phyloP scores from a whole-genome alignment of 305 asterid genomes.

The Fraxinus ornus region DNA sequence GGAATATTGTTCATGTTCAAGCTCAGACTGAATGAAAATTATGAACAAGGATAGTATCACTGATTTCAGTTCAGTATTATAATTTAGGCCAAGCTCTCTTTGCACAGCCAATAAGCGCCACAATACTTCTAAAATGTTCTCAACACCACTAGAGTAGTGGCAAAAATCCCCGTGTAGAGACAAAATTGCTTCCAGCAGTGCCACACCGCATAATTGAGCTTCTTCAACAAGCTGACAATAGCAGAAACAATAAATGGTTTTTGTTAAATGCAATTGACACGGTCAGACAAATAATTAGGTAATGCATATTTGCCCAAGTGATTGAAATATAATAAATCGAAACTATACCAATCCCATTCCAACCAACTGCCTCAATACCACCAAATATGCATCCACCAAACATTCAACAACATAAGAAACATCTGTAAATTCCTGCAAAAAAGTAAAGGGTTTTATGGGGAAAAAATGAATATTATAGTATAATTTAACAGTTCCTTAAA shows the following conservation, averaged over 20 bases:
- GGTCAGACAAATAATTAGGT: constrained; percentile 3
- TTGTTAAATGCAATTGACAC: constrained; percentile 7
- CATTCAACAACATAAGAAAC: constrained; percentile 52
- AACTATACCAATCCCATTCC: constrained; percentile 62
- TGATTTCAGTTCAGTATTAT: constrained; percentile 50
- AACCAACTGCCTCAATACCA: constrained; percentile 68
- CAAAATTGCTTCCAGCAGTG: constrained; percentile 61
- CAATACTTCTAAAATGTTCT: constrained; percentile 61
- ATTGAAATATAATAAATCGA: constrained; percentile 12
- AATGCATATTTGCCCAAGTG: constrained; percentile 15
- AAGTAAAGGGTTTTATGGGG: constrained; percentile 11
- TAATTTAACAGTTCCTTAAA: constrained; percentile 9
- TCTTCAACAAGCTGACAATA: constrained; percentile 58
- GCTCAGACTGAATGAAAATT: constrained; percentile 64
- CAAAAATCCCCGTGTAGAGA: constrained; percentile 51
- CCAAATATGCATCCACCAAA: constrained; percentile 68
- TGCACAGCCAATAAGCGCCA: constrained; percentile 65
- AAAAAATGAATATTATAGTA: constrained; percentile 3
- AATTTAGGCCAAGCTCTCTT: constrained; percentile 81
- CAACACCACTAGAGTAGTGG: constrained; percentile 54
- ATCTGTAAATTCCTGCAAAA: constrained; percentile 56
- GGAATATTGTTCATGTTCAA: constrained; percentile 87
- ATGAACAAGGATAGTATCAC: constrained; percentile 56
- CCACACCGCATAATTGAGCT: constrained; percentile 72
- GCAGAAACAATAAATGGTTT: constrained; percentile 23